Percentiles rank a stretch among this genome's conserved stretches.
Conservation (phyloP, 352 stramenopile species). For the Peronosclerospora sorghi region DNA sequence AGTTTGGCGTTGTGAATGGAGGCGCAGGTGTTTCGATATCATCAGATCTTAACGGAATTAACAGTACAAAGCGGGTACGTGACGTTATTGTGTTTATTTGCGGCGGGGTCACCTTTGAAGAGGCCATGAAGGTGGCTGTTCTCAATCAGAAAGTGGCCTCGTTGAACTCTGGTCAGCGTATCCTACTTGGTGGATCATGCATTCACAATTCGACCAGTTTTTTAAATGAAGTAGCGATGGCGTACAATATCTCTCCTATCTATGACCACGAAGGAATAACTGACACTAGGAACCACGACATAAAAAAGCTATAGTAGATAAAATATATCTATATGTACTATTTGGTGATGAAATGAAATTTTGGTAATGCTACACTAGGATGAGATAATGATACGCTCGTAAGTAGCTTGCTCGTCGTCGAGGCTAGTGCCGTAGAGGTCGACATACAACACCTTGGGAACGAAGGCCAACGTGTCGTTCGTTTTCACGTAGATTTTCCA, state of each 20-base stretch:
- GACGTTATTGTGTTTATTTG: slow-evolving; percentile 98
- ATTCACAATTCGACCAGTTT: slow-evolving; percentile 98
- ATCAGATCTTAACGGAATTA: slow-evolving; percentile 68
- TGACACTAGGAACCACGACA: slow-evolving; percentile 43
- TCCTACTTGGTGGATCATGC: slow-evolving; percentile 92
- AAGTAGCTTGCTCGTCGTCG: slow-evolving; percentile 35
- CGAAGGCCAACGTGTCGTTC: slow-evolving; percentile 36
- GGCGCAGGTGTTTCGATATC: slow-evolving; percentile 10
- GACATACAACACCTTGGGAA: slow-evolving; percentile 68
- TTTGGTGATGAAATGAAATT: too few species aligned
- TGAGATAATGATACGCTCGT: slow-evolving; percentile 50
- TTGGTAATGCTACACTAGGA: slow-evolving; percentile 11
- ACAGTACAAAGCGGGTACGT: slow-evolving; percentile 91
- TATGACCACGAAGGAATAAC: slow-evolving; percentile 4
- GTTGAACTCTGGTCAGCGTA: slow-evolving; percentile 60
- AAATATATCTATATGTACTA: too few species aligned
- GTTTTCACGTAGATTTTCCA: slow-evolving; percentile 74
- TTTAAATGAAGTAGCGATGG: slow-evolving; percentile 84
- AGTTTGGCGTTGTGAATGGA: slow-evolving; percentile 95
- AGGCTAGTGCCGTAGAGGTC: slow-evolving; percentile 55
- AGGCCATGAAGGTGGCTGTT: slow-evolving; percentile 95
- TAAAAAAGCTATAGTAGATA: slow-evolving; percentile 38
- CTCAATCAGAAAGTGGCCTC: slow-evolving; percentile 86
- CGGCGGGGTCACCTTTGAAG: slow-evolving; percentile 97
- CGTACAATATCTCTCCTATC: slow-evolving; percentile 33